A percentile compares a stretch with the other conserved stretches of the same genome.
phyloP scores from a whole-genome alignment of 2,329 filamentous ascomycete species.

The Hymenoscyphus occultus region DNA sequence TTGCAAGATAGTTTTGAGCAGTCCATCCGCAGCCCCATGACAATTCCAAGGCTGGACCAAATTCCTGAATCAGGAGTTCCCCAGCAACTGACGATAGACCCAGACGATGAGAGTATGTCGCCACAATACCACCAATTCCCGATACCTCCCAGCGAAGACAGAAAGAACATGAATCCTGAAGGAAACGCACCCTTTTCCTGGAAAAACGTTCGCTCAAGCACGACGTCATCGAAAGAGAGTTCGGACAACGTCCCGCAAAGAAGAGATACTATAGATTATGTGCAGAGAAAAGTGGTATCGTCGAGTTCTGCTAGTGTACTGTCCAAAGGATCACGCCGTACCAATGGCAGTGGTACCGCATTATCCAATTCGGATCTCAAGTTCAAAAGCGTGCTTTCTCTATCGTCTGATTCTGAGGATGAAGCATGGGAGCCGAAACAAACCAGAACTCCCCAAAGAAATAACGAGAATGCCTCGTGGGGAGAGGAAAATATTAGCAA shows the following conservation, averaged over 20 bases:
- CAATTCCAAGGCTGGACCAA: constrained; percentile 25
- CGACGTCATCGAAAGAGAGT: constrained; percentile 22
- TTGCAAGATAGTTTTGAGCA: constrained; percentile 33
- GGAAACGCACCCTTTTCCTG: constrained; percentile 28
- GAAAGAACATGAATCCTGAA: constrained; percentile 3
- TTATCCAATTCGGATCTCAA: constrained; percentile 33
- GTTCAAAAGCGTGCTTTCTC: constrained; percentile 35
- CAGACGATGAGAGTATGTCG: constrained; percentile 6
- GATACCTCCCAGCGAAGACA: background rate
- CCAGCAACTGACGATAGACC: constrained; percentile 9
- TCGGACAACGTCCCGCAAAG: constrained; percentile 7
- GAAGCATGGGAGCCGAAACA: constrained; percentile 25
- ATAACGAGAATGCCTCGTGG: constrained; percentile 10
- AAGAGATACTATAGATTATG: background rate
- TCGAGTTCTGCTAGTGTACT: constrained; percentile 35
- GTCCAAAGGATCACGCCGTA: constrained; percentile 33
- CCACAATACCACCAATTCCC: constrained; percentile 1
- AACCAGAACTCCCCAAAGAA: constrained; percentile 11
- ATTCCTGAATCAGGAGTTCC: constrained; percentile 30
- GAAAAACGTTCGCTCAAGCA: constrained; percentile 31
- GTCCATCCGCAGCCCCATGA: constrained; percentile 13
- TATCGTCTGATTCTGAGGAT: constrained; percentile 35
- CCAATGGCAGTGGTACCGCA: constrained; percentile 26
- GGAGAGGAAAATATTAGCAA: background rate
- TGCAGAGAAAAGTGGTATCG: constrained; percentile 5